Base-by-base conservation (phyloP, 352 stramenopile species). In the Pythium phragmitis region DNA sequence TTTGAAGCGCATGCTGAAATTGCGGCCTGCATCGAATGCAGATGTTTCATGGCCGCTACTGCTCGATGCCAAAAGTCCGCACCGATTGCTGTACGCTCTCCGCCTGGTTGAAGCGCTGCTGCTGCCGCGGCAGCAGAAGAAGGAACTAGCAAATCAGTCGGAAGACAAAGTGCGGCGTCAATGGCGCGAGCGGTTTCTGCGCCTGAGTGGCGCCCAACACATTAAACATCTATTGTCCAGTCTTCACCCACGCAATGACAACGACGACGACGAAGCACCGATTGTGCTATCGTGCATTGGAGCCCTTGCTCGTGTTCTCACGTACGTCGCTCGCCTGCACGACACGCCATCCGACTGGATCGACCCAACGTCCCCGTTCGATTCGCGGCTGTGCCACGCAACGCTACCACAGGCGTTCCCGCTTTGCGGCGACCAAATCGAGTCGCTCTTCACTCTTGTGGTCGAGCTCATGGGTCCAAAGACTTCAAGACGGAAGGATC, bases 171-270 rank as follows among this genome's bases (percentile, higher is more conserved):
- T 80, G 2, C 74, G 79, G 23, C 74, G 85, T 19, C 82, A 92
- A 46, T 94, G 85, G 85, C 79, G 82, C 42, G 82, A 94, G 23
- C 82, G 82, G 0, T 94, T 94, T 57, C 72, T 91, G 17, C 80
- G 83, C 9, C 63, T 92, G 11, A 83, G 82, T 19, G 85, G 85
- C 11, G 59, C 65, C 0, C 62, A 47, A 6, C 73, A 91, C 63
- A 45, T 94, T 13, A n/a, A 57, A 78, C 78, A 12, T 36, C 7
- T 53, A 8, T 16, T 61, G 17, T 16, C 30, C 17, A 19, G 5
- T 13, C 43, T 55, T 46, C 19, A 36, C 12, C n/a, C 37, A n/a
- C 23, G 60, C 75, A 21, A 71, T 52, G 72, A 30, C 26, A 30
- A 72, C 39, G 53, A 26, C 43, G 70, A 39, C 34, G 34, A 72